Conservation (phyloP, 75 land plant species). For the Gnetum montanum region DNA sequence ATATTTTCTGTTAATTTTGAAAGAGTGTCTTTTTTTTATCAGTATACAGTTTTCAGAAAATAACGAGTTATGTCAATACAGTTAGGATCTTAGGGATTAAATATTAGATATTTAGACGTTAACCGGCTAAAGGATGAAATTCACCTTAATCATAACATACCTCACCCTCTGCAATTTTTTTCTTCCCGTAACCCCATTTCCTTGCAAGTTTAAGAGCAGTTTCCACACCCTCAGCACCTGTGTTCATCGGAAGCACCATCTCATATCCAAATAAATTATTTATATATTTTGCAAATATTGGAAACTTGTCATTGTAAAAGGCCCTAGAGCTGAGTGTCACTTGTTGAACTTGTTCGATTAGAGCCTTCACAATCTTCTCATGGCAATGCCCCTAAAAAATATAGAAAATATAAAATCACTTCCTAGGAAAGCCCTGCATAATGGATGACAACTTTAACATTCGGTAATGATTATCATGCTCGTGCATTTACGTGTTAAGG, state of each 20-base stretch:
- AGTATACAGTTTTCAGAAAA: too few species aligned
- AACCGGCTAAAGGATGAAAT: too few species aligned
- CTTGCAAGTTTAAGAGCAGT: constrained; percentile 94
- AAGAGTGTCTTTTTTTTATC: too few species aligned
- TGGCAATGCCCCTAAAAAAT: constrained; percentile 86
- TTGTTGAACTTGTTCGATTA: constrained; percentile 70
- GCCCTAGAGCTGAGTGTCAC: constrained; percentile 97
- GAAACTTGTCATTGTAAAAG: constrained; percentile 91
- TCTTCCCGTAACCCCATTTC: constrained; percentile 98
- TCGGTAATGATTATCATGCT: not conserved
- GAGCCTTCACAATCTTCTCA: constrained; percentile 78
- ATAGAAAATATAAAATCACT: too few species aligned
- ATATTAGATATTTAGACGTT: too few species aligned
- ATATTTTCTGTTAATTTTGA: too few species aligned
- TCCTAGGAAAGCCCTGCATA: too few species aligned
- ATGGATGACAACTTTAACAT: too few species aligned
- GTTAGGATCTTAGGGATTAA: too few species aligned
- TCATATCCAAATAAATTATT: constrained; percentile 85
- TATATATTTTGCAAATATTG: constrained; percentile 70
- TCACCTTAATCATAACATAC: too few species aligned
- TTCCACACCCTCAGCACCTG: constrained; percentile 99
- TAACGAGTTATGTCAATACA: too few species aligned
- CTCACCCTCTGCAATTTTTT: constrained; percentile 80
- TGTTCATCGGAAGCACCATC: constrained; percentile 99
- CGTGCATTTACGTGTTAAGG: too few species aligned